phyloP scores from a whole-genome alignment of 2,329 filamentous ascomycete species.

The Trichoderma arundinaceum region DNA sequence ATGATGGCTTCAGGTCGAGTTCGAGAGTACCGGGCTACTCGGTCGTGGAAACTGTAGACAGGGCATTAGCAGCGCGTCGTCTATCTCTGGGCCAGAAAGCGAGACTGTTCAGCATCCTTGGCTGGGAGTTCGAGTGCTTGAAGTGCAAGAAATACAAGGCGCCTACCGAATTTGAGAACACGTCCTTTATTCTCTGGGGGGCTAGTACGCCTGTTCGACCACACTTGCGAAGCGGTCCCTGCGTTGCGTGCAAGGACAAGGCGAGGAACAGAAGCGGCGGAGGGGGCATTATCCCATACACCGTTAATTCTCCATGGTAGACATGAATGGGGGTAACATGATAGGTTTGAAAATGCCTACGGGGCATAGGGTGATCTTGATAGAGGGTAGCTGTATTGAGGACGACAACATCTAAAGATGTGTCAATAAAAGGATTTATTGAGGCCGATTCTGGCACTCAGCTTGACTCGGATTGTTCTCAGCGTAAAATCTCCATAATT shows the following conservation, averaged over 20 bases:
- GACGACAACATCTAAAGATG: too few relatives aligned
- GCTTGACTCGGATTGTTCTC: too few relatives aligned
- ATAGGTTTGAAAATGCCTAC: neutral
- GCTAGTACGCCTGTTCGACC: neutral
- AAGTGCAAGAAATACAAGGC: slow-evolving; percentile 13
- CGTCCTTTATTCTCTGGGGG: slow-evolving; percentile 10
- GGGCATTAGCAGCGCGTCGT: neutral
- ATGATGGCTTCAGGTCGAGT: neutral
- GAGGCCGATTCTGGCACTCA: too few relatives aligned
- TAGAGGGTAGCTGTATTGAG: too few relatives aligned
- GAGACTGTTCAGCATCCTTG: slow-evolving; percentile 4
- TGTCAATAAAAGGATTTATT: too few relatives aligned
- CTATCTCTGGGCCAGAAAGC: slow-evolving; percentile 1
- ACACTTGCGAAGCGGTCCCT: slow-evolving; percentile 19
- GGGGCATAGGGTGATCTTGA: neutral
- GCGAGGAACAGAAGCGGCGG: neutral
- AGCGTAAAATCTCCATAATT: too few relatives aligned
- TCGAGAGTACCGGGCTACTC: neutral
- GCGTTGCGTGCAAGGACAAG: slow-evolving; percentile 7
- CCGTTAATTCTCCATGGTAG: neutral
- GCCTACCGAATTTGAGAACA: neutral
- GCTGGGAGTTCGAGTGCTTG: slow-evolving; percentile 24
- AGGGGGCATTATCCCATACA: slow-evolving; percentile 3
- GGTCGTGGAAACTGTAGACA: slow-evolving; percentile 4
- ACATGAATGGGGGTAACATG: neutral